phyloP scores from a whole-genome alignment of 768 basidiomycete genomes.

The Leccinellum albellum region DNA sequence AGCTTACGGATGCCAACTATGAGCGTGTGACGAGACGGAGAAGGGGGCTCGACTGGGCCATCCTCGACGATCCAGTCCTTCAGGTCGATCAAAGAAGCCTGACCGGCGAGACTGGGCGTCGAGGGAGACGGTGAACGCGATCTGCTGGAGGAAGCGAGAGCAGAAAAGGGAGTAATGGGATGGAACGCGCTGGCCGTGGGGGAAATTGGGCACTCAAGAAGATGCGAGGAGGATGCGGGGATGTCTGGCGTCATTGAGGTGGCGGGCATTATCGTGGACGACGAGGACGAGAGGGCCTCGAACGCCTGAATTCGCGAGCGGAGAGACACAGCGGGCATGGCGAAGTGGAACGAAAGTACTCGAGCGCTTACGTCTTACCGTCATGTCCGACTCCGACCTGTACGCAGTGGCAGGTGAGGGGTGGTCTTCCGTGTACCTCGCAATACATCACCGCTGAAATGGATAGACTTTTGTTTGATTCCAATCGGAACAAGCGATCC shows the following conservation, averaged over 20 bases:
- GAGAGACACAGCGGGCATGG: slow-evolving; percentile 45
- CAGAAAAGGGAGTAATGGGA: slow-evolving; percentile 39
- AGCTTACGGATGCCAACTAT: slow-evolving; percentile 6
- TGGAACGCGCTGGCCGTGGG: slow-evolving; percentile 41
- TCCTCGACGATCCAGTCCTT: slow-evolving; percentile 73
- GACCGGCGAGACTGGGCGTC: slow-evolving; percentile 37
- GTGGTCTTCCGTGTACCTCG: background rate
- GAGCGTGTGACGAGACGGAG: slow-evolving; percentile 10
- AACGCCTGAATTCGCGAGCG: slow-evolving; percentile 64
- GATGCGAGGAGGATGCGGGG: slow-evolving; percentile 16
- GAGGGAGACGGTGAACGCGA: slow-evolving; percentile 48
- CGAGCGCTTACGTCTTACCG: background rate
- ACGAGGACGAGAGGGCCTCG: slow-evolving; percentile 45
- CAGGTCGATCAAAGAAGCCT: slow-evolving; percentile 65
- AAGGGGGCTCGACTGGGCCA: slow-evolving; percentile 35
- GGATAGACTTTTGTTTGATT: slow-evolving; percentile 80
- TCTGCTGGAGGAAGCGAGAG: slow-evolving; percentile 18
- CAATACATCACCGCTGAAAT: background rate
- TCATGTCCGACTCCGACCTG: slow-evolving; percentile 31
- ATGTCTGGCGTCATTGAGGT: background rate
- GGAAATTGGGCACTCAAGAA: slow-evolving; percentile 51
- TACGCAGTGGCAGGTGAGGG: slow-evolving; percentile 72
- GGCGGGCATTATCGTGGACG: slow-evolving; percentile 19
- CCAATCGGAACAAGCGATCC: slow-evolving; percentile 76
- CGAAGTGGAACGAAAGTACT: background rate